Conservation (phyloP, 2,329 filamentous ascomycete species). For the Paraconiothyrium sp. region DNA sequence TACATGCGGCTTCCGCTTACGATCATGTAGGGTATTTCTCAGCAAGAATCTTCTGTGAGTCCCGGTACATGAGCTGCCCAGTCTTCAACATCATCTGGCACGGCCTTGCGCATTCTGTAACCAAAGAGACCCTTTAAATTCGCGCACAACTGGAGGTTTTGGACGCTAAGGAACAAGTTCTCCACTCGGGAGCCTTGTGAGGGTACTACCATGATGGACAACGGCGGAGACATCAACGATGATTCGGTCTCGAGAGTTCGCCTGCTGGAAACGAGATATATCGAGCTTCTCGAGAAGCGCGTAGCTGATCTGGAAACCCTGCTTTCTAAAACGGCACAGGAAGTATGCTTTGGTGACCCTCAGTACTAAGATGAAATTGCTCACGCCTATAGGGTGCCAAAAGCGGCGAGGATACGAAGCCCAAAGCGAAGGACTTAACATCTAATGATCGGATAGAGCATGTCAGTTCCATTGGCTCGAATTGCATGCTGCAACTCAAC, state of each 20-base stretch:
- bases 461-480: not conserved
- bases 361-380: too few species aligned
- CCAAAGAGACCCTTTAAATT: too few species aligned
- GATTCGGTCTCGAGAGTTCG: not conserved
- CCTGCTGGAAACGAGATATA: conserved; percentile 17
- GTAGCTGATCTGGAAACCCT: conserved; percentile 16
- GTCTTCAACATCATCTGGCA: too few species aligned
- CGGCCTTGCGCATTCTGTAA: too few species aligned
- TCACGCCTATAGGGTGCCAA: not conserved
- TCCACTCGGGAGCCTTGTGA: not conserved
- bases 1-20: too few species aligned
- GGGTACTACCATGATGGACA: not conserved
- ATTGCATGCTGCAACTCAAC: not conserved
- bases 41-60: too few species aligned
- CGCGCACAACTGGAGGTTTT: too few species aligned
- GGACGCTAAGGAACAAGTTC: too few species aligned
- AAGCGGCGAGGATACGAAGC: not conserved
- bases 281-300: conserved; percentile 23
- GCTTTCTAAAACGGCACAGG: too few species aligned
- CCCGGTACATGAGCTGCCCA: too few species aligned
- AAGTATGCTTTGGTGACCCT: too few species aligned
- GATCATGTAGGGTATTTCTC: too few species aligned
- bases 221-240: not conserved
- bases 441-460: not conserved
- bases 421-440: not conserved